phyloP scores from a whole-genome alignment of 2,329 filamentous ascomycete genomes.

The Uncinocarpus reesii region DNA sequence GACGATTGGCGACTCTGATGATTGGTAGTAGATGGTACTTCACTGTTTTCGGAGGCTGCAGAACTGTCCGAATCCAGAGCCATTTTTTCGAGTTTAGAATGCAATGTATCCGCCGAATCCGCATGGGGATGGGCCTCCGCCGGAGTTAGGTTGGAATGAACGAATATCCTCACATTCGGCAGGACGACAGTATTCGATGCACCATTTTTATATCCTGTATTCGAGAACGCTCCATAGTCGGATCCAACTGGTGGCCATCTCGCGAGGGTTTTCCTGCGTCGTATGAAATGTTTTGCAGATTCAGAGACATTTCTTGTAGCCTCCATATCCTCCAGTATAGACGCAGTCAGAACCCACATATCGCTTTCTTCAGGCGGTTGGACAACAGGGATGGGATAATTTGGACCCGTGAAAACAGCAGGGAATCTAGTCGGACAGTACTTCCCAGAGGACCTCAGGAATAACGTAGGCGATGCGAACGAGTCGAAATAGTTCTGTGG shows the following conservation, averaged over 20 bases:
- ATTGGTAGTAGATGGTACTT: background rate
- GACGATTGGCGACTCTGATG: background rate
- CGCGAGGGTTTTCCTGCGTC: constrained; percentile 29
- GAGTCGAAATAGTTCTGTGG: constrained; percentile 36
- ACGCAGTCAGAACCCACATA: constrained; percentile 6
- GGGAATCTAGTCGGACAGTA: constrained; percentile 30
- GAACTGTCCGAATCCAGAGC: background rate
- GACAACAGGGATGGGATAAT: constrained; percentile 28
- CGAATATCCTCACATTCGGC: constrained; percentile 27
- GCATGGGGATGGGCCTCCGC: background rate
- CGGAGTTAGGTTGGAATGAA: constrained; percentile 10
- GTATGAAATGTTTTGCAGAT: constrained; percentile 16
- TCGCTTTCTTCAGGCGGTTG: constrained; percentile 13
- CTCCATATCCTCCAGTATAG: constrained; percentile 7
- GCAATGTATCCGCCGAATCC: background rate
- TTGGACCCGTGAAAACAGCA: constrained; percentile 26
- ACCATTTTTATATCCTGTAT: constrained; percentile 17
- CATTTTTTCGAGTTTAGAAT: background rate
- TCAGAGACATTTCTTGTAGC: background rate
- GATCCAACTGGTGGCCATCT: constrained; percentile 34
- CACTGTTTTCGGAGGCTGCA: background rate
- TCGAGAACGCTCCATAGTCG: constrained; percentile 24
- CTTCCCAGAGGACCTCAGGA: constrained; percentile 34
- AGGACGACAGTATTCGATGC: constrained; percentile 24
- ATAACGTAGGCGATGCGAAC: constrained; percentile 36